A percentile compares a stretch with the other conserved stretches of the same genome.
Evolutionary conservation across 78 protist genomes (phyloP).

Genomic region (Creolimax fragrantissima): DNA sequence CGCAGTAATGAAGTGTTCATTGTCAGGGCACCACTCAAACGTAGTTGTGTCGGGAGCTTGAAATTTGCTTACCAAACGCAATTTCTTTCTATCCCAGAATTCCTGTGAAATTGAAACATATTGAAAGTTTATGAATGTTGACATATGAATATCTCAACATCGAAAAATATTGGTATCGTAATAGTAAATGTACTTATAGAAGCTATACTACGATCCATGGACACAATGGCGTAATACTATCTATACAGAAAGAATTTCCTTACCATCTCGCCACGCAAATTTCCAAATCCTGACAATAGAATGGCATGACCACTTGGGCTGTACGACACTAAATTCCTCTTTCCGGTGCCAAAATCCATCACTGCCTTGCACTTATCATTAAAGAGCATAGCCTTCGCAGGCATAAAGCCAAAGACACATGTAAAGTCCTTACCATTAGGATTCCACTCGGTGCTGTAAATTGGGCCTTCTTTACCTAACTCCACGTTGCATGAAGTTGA

Average conservation of each 20-base stretch:
- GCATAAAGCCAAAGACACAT: conserved; percentile 45
- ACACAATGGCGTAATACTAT: no score
- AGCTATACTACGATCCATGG: no score
- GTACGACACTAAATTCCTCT: conserved; percentile 43
- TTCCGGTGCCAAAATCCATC: conserved; percentile 50
- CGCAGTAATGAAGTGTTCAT: conserved; percentile 29
- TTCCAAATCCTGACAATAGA: conserved; percentile 52
- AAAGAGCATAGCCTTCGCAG: conserved; percentile 39
- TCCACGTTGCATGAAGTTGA: background rate
- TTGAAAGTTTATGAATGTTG: no score
- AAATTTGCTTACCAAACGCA: background rate
- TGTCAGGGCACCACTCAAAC: conserved; percentile 40
- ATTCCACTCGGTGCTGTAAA: conserved; percentile 48
- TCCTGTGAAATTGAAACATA: background rate
- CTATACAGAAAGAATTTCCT: background rate
- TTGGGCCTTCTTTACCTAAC: conserved; percentile 41
- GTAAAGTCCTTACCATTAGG: conserved; percentile 33
- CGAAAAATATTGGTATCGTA: no score
- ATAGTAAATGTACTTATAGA: no score
- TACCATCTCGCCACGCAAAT: conserved; percentile 43
- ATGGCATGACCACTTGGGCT: conserved; percentile 5
- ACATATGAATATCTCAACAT: no score
- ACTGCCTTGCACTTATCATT: conserved; percentile 23
- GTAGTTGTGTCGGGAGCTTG: background rate
- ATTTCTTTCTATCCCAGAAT: conserved; percentile 22